These are phyloP conservation scores for Globisporangium ultimum DNA, from an alignment of 352 stramenopile species.

Conservation along the genomic window DNA sequence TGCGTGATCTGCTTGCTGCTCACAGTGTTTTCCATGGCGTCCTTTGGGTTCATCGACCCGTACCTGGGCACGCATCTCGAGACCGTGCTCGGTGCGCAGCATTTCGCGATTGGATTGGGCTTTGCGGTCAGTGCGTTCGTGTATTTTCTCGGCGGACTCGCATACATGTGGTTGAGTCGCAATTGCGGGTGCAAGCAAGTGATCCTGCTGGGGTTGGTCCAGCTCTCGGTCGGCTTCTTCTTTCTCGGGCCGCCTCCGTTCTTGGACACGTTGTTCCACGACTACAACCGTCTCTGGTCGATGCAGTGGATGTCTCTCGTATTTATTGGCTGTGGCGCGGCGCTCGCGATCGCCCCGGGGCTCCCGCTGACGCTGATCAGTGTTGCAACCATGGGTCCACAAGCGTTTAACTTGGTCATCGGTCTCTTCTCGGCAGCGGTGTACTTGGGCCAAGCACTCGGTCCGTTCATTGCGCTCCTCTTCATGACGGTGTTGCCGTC, in stretches of 20 bases:
- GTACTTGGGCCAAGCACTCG: conserved; percentile 62
- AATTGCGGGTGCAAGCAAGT: conserved; percentile 61
- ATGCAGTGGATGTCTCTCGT: conserved; percentile 50
- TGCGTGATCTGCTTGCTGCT: conserved; percentile 43
- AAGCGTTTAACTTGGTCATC: conserved; percentile 61
- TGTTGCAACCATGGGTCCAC: conserved; percentile 27
- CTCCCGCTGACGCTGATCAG: conserved; percentile 61
- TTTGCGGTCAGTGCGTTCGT: conserved; percentile 66
- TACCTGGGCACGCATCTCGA: conserved; percentile 61
- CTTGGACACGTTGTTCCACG: conserved; percentile 34
- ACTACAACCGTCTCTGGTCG: conserved; percentile 39
- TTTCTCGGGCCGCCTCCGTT: conserved; percentile 58
- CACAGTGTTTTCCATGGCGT: conserved; percentile 60
- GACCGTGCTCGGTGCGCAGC: conserved; percentile 49
- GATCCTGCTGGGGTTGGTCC: conserved; percentile 48
- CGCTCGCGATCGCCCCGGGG: conserved; percentile 53
- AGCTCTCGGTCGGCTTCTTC: conserved; percentile 52
- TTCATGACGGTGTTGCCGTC: conserved; percentile 47
- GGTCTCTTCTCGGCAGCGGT: conserved; percentile 65
- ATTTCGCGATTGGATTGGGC: conserved; percentile 57
- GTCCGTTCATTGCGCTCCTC: conserved; percentile 49
- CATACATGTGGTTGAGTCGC: conserved; percentile 59
- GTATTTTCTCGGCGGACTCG: conserved; percentile 56
- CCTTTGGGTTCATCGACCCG: conserved; percentile 72
- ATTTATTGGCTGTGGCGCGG: conserved; percentile 51